Conservation (phyloP, 768 basidiomycete species). For the Naematelia encephala region DNA sequence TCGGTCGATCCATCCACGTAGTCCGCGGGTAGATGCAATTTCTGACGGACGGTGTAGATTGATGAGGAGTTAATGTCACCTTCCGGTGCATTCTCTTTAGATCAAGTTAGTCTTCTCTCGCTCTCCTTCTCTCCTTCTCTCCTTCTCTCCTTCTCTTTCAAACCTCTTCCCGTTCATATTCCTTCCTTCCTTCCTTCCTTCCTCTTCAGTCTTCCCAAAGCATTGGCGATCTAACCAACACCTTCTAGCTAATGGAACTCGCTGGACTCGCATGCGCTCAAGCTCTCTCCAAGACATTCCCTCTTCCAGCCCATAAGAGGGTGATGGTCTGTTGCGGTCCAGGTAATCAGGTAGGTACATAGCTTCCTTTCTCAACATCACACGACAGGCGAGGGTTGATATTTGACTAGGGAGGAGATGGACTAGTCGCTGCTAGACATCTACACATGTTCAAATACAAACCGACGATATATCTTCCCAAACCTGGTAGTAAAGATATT, state of each 20-base stretch:
- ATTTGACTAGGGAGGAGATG: slow-evolving; percentile 77
- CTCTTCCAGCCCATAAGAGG: slow-evolving; percentile 62
- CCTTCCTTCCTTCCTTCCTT: not conserved
- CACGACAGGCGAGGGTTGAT: too few species aligned
- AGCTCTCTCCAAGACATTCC: slow-evolving; percentile 73
- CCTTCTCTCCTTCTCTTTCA: not conserved
- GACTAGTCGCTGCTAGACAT: slow-evolving; percentile 92
- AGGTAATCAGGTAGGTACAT: slow-evolving; percentile 71
- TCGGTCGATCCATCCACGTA: not conserved
- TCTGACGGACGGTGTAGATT: slow-evolving; percentile 57
- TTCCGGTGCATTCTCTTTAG: slow-evolving; percentile 85
- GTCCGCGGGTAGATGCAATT: too few species aligned
- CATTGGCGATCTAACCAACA: not conserved
- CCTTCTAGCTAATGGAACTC: slow-evolving; percentile 82
- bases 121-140: not conserved
- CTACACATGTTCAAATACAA: slow-evolving; percentile 88
- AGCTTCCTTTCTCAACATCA: not conserved
- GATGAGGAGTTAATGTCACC: slow-evolving; percentile 90
- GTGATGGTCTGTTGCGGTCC: slow-evolving; percentile 97
- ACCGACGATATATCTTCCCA: slow-evolving; percentile 88
- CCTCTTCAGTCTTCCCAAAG: not conserved
- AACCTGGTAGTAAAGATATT: slow-evolving; percentile 91
- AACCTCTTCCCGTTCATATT: not conserved
- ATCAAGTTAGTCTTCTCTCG: slow-evolving; percentile 62
- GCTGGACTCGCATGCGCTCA: slow-evolving; percentile 93